Evolutionary conservation across 176 grass and related monocot genomes (phyloP), one percentile per base, ranked within the genome.

Genomic region (Juncus inflexus): DNA sequence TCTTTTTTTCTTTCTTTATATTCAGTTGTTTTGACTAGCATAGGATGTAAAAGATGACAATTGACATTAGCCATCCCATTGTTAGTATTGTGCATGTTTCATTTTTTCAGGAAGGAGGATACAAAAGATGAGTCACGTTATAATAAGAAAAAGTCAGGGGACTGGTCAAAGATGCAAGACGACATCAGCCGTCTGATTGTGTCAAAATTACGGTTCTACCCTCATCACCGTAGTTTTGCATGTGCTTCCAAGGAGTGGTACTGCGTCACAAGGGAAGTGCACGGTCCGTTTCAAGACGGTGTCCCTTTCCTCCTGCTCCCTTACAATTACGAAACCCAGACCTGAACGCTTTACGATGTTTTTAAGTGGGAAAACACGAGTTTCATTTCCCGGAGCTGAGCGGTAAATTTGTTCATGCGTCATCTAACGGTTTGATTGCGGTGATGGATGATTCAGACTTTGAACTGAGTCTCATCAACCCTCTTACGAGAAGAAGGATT

Each of bases 201-300:
- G 11, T 5, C 4, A 3, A 63, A 63, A 63, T 63, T 63, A 14
- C 5, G 61, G 37, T 63, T 42, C 9, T 63, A 63, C 7, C 16
- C 38, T 2, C 6, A 63, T 42, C 61, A 63, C 9, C 61, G 37
- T 37, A 63, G 40, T 13, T 63, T 15, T 15, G 61, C 61, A 42
- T 37, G 35, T 40, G 61, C 38, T 38, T 63, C 37, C 12, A 11
- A 6, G 5, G 37, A 63, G 37, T 63, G 61, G 61, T 63, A 63
- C 61, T 1, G 4, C 2, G 40, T 63, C 35, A 63, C 61, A 42
- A 63, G 40, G 61, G 61, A 63, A 63, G 11, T 40, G 8, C 61
- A 63, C 14, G 61, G 61, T 40, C 10, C 61, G 41, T 63, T 63
- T 63, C 61, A 63, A 63, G 36, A 63, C 7, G 40, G 13, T 6